Evolutionary conservation across 73 alveolate species (phyloP).

Genomic region (Symbiodinium pilosum): DNA sequence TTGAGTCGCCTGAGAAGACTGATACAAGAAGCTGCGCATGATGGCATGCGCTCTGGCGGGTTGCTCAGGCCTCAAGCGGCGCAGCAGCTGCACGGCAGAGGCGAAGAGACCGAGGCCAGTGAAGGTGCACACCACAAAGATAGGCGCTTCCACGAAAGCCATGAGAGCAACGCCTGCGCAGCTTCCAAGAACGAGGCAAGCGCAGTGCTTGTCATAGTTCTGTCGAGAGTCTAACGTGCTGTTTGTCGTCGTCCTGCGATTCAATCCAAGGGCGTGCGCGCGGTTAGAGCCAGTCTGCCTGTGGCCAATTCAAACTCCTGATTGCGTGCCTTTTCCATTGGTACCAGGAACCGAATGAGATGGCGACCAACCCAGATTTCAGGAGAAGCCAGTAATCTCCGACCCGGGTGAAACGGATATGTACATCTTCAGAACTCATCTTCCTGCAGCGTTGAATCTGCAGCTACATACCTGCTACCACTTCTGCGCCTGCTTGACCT

Average conservation of each 20-base stretch:
- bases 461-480: not conserved
- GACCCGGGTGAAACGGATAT: too few relatives aligned
- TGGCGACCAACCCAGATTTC: too few relatives aligned
- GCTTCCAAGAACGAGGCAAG: not conserved
- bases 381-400: too few relatives aligned
- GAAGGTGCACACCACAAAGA: slow-evolving; percentile 76
- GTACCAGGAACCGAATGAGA: too few relatives aligned
- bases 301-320: too few relatives aligned
- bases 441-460: too few relatives aligned
- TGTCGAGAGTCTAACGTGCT: slow-evolving; percentile 26
- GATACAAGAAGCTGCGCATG: not conserved
- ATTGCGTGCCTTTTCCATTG: too few relatives aligned
- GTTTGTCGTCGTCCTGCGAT: slow-evolving; percentile 53
- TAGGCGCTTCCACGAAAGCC: slow-evolving; percentile 88
- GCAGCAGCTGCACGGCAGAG: slow-evolving; percentile 73
- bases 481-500: not conserved
- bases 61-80: slow-evolving; percentile 36
- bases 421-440: too few relatives aligned
- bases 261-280: too few relatives aligned
- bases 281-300: too few relatives aligned
- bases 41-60: not conserved
- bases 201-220: not conserved
- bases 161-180: slow-evolving; percentile 53
- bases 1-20: slow-evolving; percentile 27
- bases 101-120: slow-evolving; percentile 76